Evolutionary conservation across 2,329 filamentous ascomycete species (phyloP).

Genomic region (Bipolaris zeicola): DNA sequence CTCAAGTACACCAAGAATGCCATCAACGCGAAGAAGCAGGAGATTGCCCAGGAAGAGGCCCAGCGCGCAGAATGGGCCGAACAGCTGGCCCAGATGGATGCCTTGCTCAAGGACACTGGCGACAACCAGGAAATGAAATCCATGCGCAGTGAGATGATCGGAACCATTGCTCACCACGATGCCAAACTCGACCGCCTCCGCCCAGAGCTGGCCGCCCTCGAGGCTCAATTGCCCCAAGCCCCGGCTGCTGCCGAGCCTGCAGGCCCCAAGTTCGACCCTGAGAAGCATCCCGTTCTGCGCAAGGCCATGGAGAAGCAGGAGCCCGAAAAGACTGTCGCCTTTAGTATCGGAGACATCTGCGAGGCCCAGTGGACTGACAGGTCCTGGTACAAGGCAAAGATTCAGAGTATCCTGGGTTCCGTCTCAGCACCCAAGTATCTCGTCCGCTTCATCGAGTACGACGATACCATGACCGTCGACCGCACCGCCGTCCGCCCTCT

Average conservation of each 20-base stretch:
- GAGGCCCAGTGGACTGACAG: conserved; percentile 93
- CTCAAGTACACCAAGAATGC: conserved; percentile 35
- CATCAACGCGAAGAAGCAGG: conserved; percentile 34
- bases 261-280: conserved; percentile 72
- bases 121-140: conserved; percentile 81
- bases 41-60: conserved; percentile 29
- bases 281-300: conserved; percentile 77
- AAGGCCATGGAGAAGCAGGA: conserved; percentile 51
- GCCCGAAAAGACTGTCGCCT: conserved; percentile 57
- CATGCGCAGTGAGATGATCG: conserved; percentile 80
- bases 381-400: conserved; percentile 87
- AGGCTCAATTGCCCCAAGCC: conserved; percentile 53
- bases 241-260: conserved; percentile 28
- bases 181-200: conserved; percentile 63
- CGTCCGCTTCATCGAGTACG: conserved; percentile 93
- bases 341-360: conserved; percentile 87
- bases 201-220: conserved; percentile 69
- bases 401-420: conserved; percentile 92
- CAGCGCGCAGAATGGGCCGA: conserved; percentile 26
- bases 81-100: conserved; percentile 67
- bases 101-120: conserved; percentile 75
- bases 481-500: conserved; percentile 41
- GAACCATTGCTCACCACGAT: conserved; percentile 79
- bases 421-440: conserved; percentile 90
- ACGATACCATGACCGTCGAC: conserved; percentile 80